Evolutionary conservation across 2,329 filamentous ascomycete genomes (phyloP).

Genomic region (Cordyceps fumosorosea): DNA sequence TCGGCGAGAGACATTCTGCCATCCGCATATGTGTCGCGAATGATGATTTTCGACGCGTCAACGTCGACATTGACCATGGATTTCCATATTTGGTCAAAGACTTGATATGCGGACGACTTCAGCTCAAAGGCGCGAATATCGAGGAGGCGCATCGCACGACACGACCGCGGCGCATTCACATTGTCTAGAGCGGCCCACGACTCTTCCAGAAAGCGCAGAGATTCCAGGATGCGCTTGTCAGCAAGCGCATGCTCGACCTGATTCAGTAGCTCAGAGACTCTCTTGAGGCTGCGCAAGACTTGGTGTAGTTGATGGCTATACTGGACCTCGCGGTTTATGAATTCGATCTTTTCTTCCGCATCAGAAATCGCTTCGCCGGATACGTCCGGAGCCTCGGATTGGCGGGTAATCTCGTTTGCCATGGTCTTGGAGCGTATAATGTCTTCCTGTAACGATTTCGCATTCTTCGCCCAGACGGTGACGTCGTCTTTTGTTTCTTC

Average conservation of each 20-base stretch:
- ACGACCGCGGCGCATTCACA: slow-evolving; percentile 54
- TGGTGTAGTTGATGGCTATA: slow-evolving; percentile 52
- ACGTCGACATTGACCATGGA: slow-evolving; percentile 57
- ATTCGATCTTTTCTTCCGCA: slow-evolving; percentile 48
- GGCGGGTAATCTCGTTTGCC: slow-evolving; percentile 72
- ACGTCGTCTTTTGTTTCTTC: slow-evolving; percentile 72
- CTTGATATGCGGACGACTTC: slow-evolving; percentile 57
- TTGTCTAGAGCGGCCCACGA: slow-evolving; percentile 52
- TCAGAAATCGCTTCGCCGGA: slow-evolving; percentile 47
- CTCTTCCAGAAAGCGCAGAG: slow-evolving; percentile 50
- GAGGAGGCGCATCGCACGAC: slow-evolving; percentile 58
- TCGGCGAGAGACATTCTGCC: slow-evolving; percentile 47
- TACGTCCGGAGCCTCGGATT: slow-evolving; percentile 58
- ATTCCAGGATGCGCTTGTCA: slow-evolving; percentile 51
- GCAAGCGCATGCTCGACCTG: slow-evolving; percentile 52
- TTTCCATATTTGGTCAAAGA: slow-evolving; percentile 65
- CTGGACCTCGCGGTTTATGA: slow-evolving; percentile 50
- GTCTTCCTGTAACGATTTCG: slow-evolving; percentile 77
- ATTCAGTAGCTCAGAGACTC: slow-evolving; percentile 55
- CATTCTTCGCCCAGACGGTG: slow-evolving; percentile 78
- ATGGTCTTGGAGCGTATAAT: slow-evolving; percentile 73
- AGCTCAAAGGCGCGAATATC: slow-evolving; percentile 59
- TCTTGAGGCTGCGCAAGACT: slow-evolving; percentile 44
- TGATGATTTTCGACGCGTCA: slow-evolving; percentile 45
- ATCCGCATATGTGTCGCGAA: slow-evolving; percentile 44